Conservation (phyloP, 495 filamentous ascomycete genomes). For the Hypoxylon subgilvum region DNA sequence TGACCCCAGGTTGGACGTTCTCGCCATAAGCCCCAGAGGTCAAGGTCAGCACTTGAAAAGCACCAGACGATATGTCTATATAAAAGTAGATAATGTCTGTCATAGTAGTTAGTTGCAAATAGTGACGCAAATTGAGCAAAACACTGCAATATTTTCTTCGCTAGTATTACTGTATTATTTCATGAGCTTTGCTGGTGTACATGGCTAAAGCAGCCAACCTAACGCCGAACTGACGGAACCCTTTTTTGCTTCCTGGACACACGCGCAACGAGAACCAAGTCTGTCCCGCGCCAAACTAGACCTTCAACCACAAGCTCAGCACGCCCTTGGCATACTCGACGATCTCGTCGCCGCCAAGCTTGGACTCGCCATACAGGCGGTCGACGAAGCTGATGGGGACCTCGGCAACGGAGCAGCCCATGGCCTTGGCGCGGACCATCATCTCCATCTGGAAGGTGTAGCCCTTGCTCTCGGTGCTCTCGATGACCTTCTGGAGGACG, state of each 20-base stretch:
- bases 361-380: conserved; percentile 91
- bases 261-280: conserved; percentile 2
- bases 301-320: conserved; percentile 84
- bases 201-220: conserved; percentile 18
- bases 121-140: not conserved
- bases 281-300: conserved; percentile 50
- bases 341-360: conserved; percentile 93
- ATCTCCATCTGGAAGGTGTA: conserved; percentile 99
- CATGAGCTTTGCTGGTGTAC: conserved; percentile 20
- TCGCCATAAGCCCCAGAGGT: too few relatives aligned
- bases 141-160: not conserved
- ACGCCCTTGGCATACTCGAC: conserved; percentile 98
- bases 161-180: conserved; percentile 33
- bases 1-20: too few relatives aligned
- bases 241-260: conserved; percentile 9
- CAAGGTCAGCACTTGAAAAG: too few relatives aligned
- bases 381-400: conserved; percentile 97
- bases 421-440: conserved; percentile 84
- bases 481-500: conserved; percentile 88
- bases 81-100: not conserved
- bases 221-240: conserved; percentile 16
- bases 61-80: too few relatives aligned
- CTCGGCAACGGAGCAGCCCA: conserved; percentile 89
- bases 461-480: conserved; percentile 87
- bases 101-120: not conserved